Conservation (phyloP, 1,284 basidiomycete species). For the Pascua sp. region DNA sequence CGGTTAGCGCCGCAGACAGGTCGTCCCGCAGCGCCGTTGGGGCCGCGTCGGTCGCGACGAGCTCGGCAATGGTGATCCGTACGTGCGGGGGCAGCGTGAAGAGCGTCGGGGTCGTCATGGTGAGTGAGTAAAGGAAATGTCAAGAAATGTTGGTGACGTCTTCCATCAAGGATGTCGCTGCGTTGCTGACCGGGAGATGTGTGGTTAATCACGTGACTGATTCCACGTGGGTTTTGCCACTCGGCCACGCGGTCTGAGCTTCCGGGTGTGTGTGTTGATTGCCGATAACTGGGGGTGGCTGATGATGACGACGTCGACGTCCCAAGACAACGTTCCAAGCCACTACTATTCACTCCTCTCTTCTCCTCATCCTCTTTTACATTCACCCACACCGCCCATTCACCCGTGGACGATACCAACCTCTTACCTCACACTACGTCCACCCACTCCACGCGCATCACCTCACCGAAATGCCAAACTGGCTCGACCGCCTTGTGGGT, state of each 20-base stretch:
- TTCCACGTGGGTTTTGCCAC: too few relatives aligned
- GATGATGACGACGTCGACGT: too few relatives aligned
- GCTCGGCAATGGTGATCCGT: conserved; percentile 23
- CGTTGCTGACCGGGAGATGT: too few relatives aligned
- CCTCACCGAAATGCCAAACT: not conserved
- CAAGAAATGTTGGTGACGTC: not conserved
- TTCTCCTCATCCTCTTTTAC: not conserved
- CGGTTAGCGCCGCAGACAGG: conserved; percentile 8
- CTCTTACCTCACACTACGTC: not conserved
- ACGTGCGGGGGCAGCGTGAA: conserved; percentile 39
- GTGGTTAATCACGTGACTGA: too few relatives aligned
- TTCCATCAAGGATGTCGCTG: too few relatives aligned
- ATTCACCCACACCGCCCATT: not conserved
- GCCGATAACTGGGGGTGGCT: too few relatives aligned
- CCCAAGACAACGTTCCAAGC: too few relatives aligned
- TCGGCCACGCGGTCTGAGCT: too few relatives aligned
- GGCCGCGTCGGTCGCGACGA: conserved; percentile 19
- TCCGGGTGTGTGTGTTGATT: too few relatives aligned
- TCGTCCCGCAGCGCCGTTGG: conserved; percentile 17
- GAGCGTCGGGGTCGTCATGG: conserved; percentile 13
- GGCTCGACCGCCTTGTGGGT: not conserved
- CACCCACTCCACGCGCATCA: not conserved
- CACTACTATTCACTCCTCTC: not conserved
- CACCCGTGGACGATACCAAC: not conserved
- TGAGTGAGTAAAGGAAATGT: not conserved